These are phyloP conservation scores for Psidium friedrichsthalianum DNA, from an alignment of 345 rosid genomes.

Conservation along the genomic window DNA sequence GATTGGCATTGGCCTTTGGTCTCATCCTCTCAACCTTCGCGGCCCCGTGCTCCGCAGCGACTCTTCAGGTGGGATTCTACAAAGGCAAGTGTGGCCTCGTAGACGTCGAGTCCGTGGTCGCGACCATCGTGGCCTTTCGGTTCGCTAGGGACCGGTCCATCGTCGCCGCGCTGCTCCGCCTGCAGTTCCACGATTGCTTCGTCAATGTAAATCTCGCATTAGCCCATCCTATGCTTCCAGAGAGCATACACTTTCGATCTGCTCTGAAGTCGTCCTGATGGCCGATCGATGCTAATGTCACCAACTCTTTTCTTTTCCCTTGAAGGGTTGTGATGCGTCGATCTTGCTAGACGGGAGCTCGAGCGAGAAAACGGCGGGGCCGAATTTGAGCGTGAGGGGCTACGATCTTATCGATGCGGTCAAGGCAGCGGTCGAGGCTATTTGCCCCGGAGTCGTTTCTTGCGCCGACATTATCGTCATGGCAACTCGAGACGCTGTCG, in stretches of 20 bases:
- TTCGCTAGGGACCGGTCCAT: conserved; percentile 4
- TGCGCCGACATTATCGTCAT: conserved; percentile 50
- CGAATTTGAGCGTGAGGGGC: conserved; percentile 25
- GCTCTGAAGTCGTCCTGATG: neutral
- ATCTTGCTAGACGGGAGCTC: conserved; percentile 19
- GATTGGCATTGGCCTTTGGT: conserved; percentile 1
- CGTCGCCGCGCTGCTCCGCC: conserved; percentile 33
- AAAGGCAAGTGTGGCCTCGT: conserved; percentile 4
- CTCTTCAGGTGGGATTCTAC: conserved; percentile 21
- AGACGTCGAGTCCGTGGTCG: conserved; percentile 28
- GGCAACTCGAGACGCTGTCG: conserved; percentile 56
- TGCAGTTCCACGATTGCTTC: conserved; percentile 47
- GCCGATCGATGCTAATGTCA: neutral
- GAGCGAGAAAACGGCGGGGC: conserved; percentile 24
- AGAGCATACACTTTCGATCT: neutral
- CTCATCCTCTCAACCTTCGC: conserved; percentile 20
- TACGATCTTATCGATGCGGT: conserved; percentile 25
- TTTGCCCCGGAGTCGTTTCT: conserved; percentile 41
- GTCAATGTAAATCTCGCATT: conserved; percentile 17
- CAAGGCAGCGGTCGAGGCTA: conserved; percentile 20
- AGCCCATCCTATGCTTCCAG: neutral
- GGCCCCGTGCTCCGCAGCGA: conserved; percentile 20
- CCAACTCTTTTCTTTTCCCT: neutral
- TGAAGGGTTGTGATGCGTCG: conserved; percentile 41
- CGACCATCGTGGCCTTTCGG: neutral